These are phyloP conservation scores for Puccinellia tenuiflora DNA, from an alignment of 176 grass and related monocot genomes.

Conservation along the genomic window DNA sequence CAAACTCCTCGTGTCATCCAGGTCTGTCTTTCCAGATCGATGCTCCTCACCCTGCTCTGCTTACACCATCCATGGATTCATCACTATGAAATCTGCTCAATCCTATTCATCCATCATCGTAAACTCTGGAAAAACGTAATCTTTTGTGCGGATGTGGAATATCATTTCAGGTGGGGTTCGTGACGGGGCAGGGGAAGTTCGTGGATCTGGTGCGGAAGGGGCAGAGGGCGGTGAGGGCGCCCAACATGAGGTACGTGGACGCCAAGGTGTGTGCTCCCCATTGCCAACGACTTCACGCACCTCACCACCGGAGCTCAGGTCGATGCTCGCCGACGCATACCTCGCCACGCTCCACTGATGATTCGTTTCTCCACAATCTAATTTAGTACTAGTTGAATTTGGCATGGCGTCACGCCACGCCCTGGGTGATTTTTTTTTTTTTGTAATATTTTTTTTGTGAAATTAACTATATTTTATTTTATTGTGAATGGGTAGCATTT, in stretches of 20 bases:
- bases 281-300: conserved; percentile 58
- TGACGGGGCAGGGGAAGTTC: conserved; percentile 81
- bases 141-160: no score
- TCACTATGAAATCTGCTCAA: no score
- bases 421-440: no score
- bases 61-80: no score
- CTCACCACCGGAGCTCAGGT: conserved; percentile 72
- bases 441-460: no score
- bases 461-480: no score
- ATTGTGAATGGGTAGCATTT: no score
- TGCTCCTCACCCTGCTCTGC: not conserved
- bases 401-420: no score
- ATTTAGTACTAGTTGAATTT: no score
- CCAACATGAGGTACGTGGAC: conserved; percentile 61
- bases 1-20: conserved; percentile 50
- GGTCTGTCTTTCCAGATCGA: no score
- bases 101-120: no score
- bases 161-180: conserved; percentile 79
- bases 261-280: conserved; percentile 65
- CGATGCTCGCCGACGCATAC: conserved; percentile 57
- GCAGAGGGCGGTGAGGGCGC: conserved; percentile 41
- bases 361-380: no score
- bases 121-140: not conserved
- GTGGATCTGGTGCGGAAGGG: conserved; percentile 42
- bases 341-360: conserved; percentile 1